These are phyloP conservation scores for Daucus carota DNA, from an alignment of 129 eudicot species.

Conservation along the genomic window DNA sequence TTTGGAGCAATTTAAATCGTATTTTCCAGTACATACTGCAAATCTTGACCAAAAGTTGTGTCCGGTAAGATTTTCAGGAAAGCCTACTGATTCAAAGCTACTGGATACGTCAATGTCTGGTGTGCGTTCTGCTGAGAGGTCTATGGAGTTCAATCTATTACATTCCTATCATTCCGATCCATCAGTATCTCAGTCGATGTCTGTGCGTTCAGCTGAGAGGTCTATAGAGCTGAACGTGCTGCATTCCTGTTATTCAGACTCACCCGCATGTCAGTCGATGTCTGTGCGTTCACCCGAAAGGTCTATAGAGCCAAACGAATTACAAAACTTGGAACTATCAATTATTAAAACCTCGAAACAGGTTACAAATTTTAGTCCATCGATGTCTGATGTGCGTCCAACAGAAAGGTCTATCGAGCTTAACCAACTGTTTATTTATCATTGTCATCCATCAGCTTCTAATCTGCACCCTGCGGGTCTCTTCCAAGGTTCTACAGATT, in stretches of 20 bases:
- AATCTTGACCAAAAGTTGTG: not conserved
- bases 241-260: not conserved
- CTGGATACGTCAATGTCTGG: not conserved
- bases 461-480: not conserved
- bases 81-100: not conserved
- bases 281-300: not conserved
- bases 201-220: slow-evolving; percentile 1
- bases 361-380: not conserved
- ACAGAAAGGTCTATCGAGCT: not conserved
- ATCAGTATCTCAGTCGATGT: not conserved
- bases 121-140: slow-evolving; percentile 2
- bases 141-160: not conserved
- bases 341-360: not conserved
- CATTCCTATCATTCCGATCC: not conserved
- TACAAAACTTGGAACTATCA: not conserved
- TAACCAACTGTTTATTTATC: not conserved
- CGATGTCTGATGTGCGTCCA: not conserved
- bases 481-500: not conserved
- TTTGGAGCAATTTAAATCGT: not conserved
- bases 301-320: not conserved
- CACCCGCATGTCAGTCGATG: not conserved
- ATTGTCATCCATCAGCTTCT: not conserved
- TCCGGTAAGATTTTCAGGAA: not conserved
- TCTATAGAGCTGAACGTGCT: not conserved
- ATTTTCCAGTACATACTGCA: not conserved